Conservation (phyloP, 495 filamentous ascomycete genomes). For the Penicillium malachiteum region DNA sequence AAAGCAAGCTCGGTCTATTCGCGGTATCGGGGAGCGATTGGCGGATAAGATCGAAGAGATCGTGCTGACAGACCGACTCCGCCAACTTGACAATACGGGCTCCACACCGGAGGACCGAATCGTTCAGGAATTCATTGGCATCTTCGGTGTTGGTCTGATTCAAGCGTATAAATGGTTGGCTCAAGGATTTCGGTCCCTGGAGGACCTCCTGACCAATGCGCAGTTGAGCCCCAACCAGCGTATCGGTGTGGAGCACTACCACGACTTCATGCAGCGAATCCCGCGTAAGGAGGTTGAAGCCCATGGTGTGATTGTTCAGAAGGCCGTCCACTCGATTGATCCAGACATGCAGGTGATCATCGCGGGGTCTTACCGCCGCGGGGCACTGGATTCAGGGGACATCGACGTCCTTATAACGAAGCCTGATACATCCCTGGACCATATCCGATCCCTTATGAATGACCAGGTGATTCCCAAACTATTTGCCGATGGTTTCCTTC, state of each 20-base stretch:
- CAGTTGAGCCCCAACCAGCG: conserved; percentile 70
- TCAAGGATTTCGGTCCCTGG: conserved; percentile 70
- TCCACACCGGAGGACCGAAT: conserved; percentile 61
- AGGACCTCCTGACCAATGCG: conserved; percentile 65
- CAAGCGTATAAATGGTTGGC: conserved; percentile 77
- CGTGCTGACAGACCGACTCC: conserved; percentile 69
- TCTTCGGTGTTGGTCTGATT: conserved; percentile 75
- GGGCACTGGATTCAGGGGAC: conserved; percentile 70
- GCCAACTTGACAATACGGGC: conserved; percentile 67
- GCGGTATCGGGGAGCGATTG: conserved; percentile 71
- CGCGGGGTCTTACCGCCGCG: conserved; percentile 84
- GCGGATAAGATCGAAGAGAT: conserved; percentile 94
- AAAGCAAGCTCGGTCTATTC: conserved; percentile 65
- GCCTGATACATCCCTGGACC: conserved; percentile 50
- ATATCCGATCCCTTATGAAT: conserved; percentile 64
- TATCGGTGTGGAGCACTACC: conserved; percentile 76
- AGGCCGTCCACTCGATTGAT: conserved; percentile 61
- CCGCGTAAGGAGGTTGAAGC: conserved; percentile 72
- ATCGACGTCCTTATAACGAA: conserved; percentile 88
- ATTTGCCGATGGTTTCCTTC: conserved; percentile 59
- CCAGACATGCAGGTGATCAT: conserved; percentile 65
- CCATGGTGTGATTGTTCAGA: conserved; percentile 67
- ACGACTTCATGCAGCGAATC: conserved; percentile 82
- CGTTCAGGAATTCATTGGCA: conserved; percentile 66
- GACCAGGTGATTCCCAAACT: conserved; percentile 63